Conservation (phyloP, 129 eudicot species). For the Artemisia argyi region DNA sequence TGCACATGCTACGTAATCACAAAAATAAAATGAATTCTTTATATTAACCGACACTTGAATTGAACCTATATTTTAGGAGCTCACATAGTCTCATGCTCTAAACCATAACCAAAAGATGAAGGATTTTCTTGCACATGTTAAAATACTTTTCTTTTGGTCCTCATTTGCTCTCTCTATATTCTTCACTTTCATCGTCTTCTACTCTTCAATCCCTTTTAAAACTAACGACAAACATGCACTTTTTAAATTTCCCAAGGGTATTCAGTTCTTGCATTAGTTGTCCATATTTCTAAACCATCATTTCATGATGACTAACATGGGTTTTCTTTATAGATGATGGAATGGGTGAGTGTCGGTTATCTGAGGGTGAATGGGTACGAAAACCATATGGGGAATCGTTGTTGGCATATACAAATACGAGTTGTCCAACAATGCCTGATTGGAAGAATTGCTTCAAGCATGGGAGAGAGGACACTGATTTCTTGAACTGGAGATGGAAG, state of each 20-base stretch:
- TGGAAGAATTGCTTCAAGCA: slow-evolving; percentile 17
- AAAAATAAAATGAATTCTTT: too few relatives aligned
- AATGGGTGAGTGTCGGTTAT: slow-evolving; percentile 27
- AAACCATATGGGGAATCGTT: slow-evolving; percentile 12
- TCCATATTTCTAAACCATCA: neutral
- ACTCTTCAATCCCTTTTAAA: slow-evolving; percentile 2
- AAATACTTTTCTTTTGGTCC: neutral
- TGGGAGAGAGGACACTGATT: slow-evolving; percentile 22
- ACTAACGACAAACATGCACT: neutral
- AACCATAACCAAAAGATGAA: neutral
- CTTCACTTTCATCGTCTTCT: slow-evolving; percentile 1
- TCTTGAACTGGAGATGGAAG: slow-evolving; percentile 78
- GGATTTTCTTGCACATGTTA: neutral
- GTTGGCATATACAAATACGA: slow-evolving; percentile 33
- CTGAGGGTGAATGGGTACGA: slow-evolving; percentile 47
- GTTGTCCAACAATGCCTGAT: slow-evolving; percentile 45
- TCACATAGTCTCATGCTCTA: too few relatives aligned
- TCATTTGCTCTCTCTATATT: neutral
- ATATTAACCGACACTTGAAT: too few relatives aligned
- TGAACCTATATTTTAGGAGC: too few relatives aligned
- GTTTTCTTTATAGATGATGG: neutral
- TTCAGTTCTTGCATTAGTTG: neutral
- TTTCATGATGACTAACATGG: neutral
- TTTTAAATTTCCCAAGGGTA: slow-evolving; percentile 1
- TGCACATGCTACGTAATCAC: too few relatives aligned